Evolutionary conservation across 495 filamentous ascomycete genomes (phyloP).

Genomic region (Annulohypoxylon moriforme): DNA sequence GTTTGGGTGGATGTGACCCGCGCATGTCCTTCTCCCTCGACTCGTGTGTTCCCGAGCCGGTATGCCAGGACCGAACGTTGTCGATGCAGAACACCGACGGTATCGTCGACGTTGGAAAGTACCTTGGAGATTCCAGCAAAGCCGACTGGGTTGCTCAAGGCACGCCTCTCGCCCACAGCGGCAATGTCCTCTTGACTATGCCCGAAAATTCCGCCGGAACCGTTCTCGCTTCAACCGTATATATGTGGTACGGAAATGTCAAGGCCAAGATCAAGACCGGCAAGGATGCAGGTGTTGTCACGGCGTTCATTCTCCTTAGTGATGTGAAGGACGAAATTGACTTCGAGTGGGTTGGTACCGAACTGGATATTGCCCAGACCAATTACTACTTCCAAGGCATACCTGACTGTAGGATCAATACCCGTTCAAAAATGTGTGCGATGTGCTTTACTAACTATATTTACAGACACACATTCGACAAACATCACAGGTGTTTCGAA

Average conservation of each 20-base stretch:
- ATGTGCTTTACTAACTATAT: conserved; percentile 37
- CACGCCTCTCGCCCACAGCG: conserved; percentile 68
- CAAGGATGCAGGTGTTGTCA: conserved; percentile 87
- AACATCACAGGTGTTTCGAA: conserved; percentile 75
- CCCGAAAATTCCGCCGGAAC: conserved; percentile 81
- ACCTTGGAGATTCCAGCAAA: conserved; percentile 81
- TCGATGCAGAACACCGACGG: conserved; percentile 75
- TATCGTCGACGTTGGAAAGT: conserved; percentile 75
- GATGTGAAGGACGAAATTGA: conserved; percentile 99
- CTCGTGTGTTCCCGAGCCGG: conserved; percentile 86
- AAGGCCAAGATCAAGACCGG: conserved; percentile 87
- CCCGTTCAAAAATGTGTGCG: neutral
- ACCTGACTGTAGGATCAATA: conserved; percentile 78
- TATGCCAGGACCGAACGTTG: conserved; percentile 80
- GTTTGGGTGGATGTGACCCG: conserved; percentile 94
- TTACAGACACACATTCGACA: conserved; percentile 73
- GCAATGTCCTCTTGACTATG: conserved; percentile 86
- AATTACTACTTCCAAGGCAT: conserved; percentile 99
- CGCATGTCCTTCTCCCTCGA: conserved; percentile 81
- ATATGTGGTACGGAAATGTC: conserved; percentile 98
- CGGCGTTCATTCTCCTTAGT: conserved; percentile 92
- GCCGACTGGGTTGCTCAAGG: conserved; percentile 92
- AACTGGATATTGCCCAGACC: conserved; percentile 81
- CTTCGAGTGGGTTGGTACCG: conserved; percentile 90
- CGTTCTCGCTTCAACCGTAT: conserved; percentile 86